Conservation (phyloP, 441 rosid genomes). For the Erodium moschatum region DNA sequence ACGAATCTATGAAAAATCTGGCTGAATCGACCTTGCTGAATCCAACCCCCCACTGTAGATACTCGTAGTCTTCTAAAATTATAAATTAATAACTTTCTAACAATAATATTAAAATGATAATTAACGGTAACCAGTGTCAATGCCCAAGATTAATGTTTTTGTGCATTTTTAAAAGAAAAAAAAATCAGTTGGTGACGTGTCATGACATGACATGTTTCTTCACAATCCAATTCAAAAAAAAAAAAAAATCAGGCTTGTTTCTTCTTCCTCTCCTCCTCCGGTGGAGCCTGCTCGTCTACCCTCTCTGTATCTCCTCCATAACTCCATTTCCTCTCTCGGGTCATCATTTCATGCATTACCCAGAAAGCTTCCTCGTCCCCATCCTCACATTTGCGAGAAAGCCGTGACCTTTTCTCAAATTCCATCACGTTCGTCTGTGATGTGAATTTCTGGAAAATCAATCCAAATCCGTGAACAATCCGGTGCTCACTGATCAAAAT, state of each 20-base stretch:
- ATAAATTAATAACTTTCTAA: too few relatives aligned
- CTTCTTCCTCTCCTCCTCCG: neutral
- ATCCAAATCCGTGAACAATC: neutral
- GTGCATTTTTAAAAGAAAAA: too few relatives aligned
- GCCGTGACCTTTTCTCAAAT: neutral
- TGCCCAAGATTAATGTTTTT: too few relatives aligned
- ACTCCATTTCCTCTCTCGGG: neutral
- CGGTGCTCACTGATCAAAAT: constrained; percentile 17
- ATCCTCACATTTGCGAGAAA: neutral
- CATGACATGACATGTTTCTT: neutral
- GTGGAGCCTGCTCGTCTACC: neutral
- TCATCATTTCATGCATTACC: neutral
- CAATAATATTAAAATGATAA: too few relatives aligned
- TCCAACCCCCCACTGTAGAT: too few relatives aligned
- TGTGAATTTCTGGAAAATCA: neutral
- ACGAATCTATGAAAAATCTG: too few relatives aligned
- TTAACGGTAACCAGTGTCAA: too few relatives aligned
- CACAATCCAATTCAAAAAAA: neutral
- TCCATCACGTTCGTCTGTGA: neutral
- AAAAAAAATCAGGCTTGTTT: too few relatives aligned
- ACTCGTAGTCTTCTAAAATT: too few relatives aligned
- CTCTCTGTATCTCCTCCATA: neutral
- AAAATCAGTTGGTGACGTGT: neutral
- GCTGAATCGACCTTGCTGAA: too few relatives aligned
- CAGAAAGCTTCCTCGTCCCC: neutral